These are phyloP conservation scores for Nannochloris sp. DNA, from an alignment of 139 green algal species.

Conservation along the genomic window DNA sequence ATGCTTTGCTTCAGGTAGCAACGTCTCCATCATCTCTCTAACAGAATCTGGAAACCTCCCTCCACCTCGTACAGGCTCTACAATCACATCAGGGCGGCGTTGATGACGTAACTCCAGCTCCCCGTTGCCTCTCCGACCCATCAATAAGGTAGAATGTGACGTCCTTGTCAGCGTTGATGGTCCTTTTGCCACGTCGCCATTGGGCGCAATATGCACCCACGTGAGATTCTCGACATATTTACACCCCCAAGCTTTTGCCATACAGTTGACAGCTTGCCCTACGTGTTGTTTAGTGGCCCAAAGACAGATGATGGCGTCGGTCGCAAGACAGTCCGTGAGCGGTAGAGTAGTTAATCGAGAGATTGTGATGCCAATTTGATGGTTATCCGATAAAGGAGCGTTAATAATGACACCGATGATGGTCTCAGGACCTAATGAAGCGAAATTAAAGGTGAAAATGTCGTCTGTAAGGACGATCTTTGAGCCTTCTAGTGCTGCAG, in stretches of 20 bases:
- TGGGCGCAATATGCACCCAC: background rate
- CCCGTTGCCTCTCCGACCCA: background rate
- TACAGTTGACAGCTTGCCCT: background rate
- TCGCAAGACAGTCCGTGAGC: background rate
- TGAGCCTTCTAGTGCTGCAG: background rate
- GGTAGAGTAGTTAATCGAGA: background rate
- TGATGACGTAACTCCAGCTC: background rate
- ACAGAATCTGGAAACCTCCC: background rate
- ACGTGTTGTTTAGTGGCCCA: background rate
- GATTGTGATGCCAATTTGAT: background rate
- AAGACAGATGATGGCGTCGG: constrained; percentile 1
- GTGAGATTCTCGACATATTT: background rate
- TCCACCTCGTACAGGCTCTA: background rate
- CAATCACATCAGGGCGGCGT: background rate
- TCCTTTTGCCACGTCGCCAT: background rate
- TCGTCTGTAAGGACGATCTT: background rate
- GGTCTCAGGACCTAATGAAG: background rate
- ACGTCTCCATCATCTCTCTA: background rate
- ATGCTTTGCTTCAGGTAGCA: background rate
- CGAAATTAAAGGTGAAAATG: background rate
- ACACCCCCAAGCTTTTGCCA: background rate
- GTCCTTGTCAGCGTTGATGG: background rate
- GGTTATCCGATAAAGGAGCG: background rate
- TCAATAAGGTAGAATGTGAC: constrained; percentile 3
- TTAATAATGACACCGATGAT: background rate